Conservation (phyloP, 768 basidiomycete species). For the Tylopilus felleus region DNA sequence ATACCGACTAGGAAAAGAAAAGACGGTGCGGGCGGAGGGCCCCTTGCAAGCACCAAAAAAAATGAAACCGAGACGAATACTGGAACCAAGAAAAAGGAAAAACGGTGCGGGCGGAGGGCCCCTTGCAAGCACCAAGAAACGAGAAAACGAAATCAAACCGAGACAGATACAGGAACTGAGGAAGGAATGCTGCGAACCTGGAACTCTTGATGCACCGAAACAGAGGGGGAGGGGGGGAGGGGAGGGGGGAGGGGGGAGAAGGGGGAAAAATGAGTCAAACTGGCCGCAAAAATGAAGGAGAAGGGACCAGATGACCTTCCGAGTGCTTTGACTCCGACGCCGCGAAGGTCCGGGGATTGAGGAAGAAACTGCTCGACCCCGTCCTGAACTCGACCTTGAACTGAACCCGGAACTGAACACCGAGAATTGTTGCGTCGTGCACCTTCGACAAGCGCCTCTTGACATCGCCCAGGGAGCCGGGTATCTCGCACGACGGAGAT, state of each 20-base stretch:
- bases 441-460: no score
- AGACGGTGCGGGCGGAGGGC: not conserved
- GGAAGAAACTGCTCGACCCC: not conserved
- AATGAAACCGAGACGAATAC: not conserved
- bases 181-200: not conserved
- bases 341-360: not conserved
- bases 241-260: not conserved
- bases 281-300: not conserved
- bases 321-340: not conserved
- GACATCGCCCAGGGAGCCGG: no score
- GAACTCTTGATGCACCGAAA: not conserved
- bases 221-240: not conserved
- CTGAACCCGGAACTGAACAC: not conserved
- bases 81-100: not conserved
- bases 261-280: not conserved
- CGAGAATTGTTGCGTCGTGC: no score
- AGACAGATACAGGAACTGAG: not conserved
- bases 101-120: not conserved
- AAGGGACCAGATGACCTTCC: constrained; percentile 4
- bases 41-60: not conserved
- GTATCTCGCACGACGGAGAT: no score
- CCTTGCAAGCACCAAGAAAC: not conserved
- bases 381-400: not conserved
- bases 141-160: not conserved
- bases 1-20: not conserved